Evolutionary conservation across 257 asterid species (phyloP), one percentile per base, ranked within the genome.

Genomic region (Solanum habrochaites): DNA sequence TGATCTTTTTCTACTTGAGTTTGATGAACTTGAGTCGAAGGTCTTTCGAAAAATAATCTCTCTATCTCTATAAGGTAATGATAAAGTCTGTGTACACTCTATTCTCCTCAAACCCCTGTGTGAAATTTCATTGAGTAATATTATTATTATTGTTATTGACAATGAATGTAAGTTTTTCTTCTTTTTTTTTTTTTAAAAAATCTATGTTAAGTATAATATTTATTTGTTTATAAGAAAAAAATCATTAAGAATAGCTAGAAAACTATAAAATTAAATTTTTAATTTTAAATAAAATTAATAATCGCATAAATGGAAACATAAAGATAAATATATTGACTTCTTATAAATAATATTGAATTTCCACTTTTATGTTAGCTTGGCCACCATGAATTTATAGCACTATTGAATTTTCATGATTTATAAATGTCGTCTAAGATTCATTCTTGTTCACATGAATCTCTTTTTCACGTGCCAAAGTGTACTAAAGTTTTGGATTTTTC

Each of bases 391-490:
- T 67, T 67, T 29, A 67, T 67, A 67, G 39, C 21, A 67, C 5
- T 14, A 14, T 13, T 67, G 74, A 67, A 27, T 67, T 67, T 67
- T 67, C 74, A 14, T 29, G 23, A 67, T 67, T 67, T 29, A 67
- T 14, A 67, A 67, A 67, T 67, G 74, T 67, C 23, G 74, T 29
- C 74, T 29, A 13, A 29, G 74, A 67, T 67, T 67, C 74, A 67
- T 67, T 67, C 40, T 67, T 67, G 40, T 67, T 67, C 74, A 67
- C 74, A 67, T 67, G 74, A 67, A 86, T 75, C 81, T 29, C 70
- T 39, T 25, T 73, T 37, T 85, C 91, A 90, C 91, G 85, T 91
- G 96, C 66, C 60, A 86, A 87, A 90, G 86, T 90, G 81, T 87
- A 73, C 78, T 85, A 90, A 85, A 86, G 92, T 87, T 85, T 49